Evolutionary conservation across 2,329 filamentous ascomycete genomes (phyloP).

Genomic region (Cadophora luteo-olivacea): DNA sequence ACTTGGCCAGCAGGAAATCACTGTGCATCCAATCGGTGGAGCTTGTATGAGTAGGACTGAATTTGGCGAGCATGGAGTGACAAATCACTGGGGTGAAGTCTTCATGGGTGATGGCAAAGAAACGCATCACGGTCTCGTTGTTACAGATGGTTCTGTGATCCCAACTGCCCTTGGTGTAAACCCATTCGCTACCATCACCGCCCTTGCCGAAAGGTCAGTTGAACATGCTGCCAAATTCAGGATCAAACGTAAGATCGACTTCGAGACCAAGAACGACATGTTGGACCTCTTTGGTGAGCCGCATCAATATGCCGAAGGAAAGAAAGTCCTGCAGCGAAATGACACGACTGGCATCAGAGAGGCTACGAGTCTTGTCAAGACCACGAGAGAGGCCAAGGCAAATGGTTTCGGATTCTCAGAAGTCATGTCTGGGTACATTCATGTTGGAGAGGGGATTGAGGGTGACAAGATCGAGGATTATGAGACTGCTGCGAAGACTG

Average conservation of each 20-base stretch:
- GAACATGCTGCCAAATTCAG: slow-evolving; percentile 54
- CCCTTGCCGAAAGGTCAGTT: slow-evolving; percentile 69
- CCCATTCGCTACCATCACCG: slow-evolving; percentile 72
- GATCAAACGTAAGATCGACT: slow-evolving; percentile 51
- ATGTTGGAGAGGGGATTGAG: slow-evolving; percentile 50
- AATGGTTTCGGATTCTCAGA: slow-evolving; percentile 66
- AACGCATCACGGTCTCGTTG: slow-evolving; percentile 62
- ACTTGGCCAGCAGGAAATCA: slow-evolving; percentile 63
- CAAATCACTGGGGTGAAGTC: slow-evolving; percentile 66
- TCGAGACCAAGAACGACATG: slow-evolving; percentile 52
- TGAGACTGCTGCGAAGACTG: slow-evolving; percentile 58
- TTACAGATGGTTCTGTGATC: slow-evolving; percentile 66
- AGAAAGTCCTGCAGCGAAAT: slow-evolving; percentile 24
- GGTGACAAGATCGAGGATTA: slow-evolving; percentile 59
- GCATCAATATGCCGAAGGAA: slow-evolving; percentile 35
- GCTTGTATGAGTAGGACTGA: slow-evolving; percentile 67
- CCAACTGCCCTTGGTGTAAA: slow-evolving; percentile 69
- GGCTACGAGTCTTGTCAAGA: slow-evolving; percentile 50
- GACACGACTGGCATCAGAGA: slow-evolving; percentile 46
- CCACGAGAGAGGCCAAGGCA: slow-evolving; percentile 45
- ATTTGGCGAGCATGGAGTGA: slow-evolving; percentile 61
- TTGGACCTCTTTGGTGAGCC: slow-evolving; percentile 63
- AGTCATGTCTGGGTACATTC: slow-evolving; percentile 68
- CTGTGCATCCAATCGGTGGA: slow-evolving; percentile 71
- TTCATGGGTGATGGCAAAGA: slow-evolving; percentile 59